Evolutionary conservation across 1,139 yeast genomes (phyloP).

Genomic region (Kurtzmaniella natalensis): DNA sequence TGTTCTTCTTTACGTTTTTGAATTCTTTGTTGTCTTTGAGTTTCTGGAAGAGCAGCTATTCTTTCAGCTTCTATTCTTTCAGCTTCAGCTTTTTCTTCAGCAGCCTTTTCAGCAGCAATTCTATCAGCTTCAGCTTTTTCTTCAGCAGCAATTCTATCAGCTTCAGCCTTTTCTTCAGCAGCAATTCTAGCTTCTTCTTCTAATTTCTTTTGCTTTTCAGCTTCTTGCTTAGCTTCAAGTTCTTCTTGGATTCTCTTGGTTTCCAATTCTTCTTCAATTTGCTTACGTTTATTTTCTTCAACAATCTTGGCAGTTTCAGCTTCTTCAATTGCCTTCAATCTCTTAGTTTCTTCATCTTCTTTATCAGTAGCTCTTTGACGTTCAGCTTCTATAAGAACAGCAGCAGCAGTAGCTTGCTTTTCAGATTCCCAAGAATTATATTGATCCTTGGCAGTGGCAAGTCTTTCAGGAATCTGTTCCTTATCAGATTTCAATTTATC

Average conservation of each 20-base stretch:
- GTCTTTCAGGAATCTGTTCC: constrained; percentile 31
- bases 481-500: constrained; percentile 36
- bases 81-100: constrained; percentile 13
- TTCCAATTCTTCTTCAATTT: constrained; percentile 26
- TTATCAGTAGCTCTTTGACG: constrained; percentile 44
- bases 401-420: constrained; percentile 35
- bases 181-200: constrained; percentile 42
- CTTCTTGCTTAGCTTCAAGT: constrained; percentile 26
- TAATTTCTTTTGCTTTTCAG: constrained; percentile 21
- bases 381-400: constrained; percentile 39
- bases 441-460: constrained; percentile 40
- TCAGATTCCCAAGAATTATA: constrained; percentile 42
- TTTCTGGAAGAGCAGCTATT: constrained; percentile 16
- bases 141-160: constrained; percentile 14
- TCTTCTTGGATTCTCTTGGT: constrained; percentile 19
- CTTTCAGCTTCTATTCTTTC: constrained; percentile 15
- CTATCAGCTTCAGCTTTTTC: constrained; percentile 17
- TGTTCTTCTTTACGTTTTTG: constrained; percentile 26
- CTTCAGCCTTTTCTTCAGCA: constrained; percentile 15
- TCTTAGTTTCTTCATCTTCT: constrained; percentile 45
- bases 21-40: constrained; percentile 24
- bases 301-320: constrained; percentile 36
- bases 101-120: constrained; percentile 17
- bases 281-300: constrained; percentile 29
- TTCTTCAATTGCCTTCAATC: constrained; percentile 40